A percentile compares a stretch with the other conserved stretches of the same genome.
Conservation (phyloP, 352 stramenopile genomes). For the Phytophthora citrophthora region DNA sequence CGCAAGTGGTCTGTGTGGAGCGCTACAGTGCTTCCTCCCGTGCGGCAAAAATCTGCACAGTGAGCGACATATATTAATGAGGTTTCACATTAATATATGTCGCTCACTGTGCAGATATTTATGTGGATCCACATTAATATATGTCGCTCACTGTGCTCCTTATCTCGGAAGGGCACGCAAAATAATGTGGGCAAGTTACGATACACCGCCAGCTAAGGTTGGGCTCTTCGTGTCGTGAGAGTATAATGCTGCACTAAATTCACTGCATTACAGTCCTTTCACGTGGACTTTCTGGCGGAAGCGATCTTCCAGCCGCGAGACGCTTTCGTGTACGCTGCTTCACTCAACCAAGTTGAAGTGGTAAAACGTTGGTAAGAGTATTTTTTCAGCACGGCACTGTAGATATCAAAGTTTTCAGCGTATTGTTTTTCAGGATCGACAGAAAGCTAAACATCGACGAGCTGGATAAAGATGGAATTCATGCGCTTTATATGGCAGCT, state of each 20-base stretch:
- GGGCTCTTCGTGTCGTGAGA: not conserved
- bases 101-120: too few relatives aligned
- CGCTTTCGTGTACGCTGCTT: constrained; percentile 72
- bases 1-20: too few relatives aligned
- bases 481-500: constrained; percentile 55
- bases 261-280: constrained; percentile 34
- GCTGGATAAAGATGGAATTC: constrained; percentile 54
- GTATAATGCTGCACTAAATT: not conserved
- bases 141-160: too few relatives aligned
- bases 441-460: constrained; percentile 54
- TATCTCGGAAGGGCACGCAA: too few relatives aligned
- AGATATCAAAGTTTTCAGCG: not conserved
- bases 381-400: not conserved
- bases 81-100: too few relatives aligned
- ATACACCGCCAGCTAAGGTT: constrained; percentile 6
- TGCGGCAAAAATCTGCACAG: too few relatives aligned
- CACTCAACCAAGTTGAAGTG: constrained; percentile 69
- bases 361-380: constrained; percentile 50
- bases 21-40: too few relatives aligned
- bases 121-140: too few relatives aligned
- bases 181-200: constrained; percentile 15
- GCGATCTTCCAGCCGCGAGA: constrained; percentile 46
- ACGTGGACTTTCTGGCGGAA: constrained; percentile 42
- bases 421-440: constrained; percentile 47
- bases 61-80: too few relatives aligned